Evolutionary conservation across 179 eudicot species (phyloP).

Genomic region (Beta lomatogona): DNA sequence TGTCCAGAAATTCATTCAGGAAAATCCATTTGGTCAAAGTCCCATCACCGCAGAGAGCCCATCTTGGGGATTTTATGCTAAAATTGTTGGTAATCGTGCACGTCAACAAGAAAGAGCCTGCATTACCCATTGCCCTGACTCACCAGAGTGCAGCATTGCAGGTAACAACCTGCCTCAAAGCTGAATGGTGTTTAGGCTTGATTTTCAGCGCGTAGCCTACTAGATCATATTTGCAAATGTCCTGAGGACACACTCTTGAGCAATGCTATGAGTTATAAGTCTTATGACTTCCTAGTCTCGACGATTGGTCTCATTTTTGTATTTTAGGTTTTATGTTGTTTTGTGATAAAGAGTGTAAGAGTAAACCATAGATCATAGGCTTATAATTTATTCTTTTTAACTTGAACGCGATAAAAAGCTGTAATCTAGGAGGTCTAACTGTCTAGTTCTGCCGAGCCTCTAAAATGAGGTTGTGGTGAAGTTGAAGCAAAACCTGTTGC

Average conservation of each 20-base stretch:
- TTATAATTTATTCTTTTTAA: conserved; percentile 29
- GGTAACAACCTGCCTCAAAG: conserved; percentile 14
- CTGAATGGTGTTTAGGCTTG: conserved; percentile 1
- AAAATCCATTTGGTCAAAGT: conserved; percentile 75
- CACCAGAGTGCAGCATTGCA: conserved; percentile 7
- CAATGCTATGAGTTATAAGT: not conserved
- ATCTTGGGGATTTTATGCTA: conserved; percentile 45
- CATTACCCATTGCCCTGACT: not conserved
- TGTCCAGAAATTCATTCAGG: conserved; percentile 64
- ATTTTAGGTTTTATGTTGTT: conserved; percentile 17
- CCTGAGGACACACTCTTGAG: not conserved
- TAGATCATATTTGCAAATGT: conserved; percentile 2
- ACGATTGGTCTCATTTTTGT: conserved; percentile 26
- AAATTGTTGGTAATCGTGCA: conserved; percentile 24
- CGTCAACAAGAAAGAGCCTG: conserved; percentile 7
- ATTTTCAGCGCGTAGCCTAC: not conserved
- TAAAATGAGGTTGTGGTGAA: conserved; percentile 13
- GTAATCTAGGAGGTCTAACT: conserved; percentile 11
- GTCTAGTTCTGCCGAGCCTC: conserved; percentile 14
- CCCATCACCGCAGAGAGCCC: conserved; percentile 49
- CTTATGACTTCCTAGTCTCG: not conserved
- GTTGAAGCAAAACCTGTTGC: conserved; percentile 1
- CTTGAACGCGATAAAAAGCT: conserved; percentile 3
- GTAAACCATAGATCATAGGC: conserved; percentile 21
- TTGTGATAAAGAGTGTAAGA: conserved; percentile 18